Conservation (phyloP, 2,329 filamentous ascomycete genomes). For the Talaromyces sp. region DNA sequence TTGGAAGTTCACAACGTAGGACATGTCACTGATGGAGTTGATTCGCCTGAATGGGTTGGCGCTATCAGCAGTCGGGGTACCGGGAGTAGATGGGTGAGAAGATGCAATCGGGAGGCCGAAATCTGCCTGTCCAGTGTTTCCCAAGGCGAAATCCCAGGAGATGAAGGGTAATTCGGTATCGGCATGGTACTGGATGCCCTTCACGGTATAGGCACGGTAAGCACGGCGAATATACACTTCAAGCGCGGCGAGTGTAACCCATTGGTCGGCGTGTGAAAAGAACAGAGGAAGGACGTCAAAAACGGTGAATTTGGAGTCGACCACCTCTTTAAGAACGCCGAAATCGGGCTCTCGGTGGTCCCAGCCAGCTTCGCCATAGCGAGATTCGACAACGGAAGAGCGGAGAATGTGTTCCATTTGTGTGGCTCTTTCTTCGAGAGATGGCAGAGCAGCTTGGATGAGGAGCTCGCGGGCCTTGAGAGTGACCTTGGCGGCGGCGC, state of each 20-base stretch:
- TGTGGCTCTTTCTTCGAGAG: conserved; percentile 83
- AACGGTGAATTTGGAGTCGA: conserved; percentile 97
- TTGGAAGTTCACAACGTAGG: conserved; percentile 69
- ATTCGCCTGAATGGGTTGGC: conserved; percentile 71
- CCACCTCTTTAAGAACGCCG: conserved; percentile 90
- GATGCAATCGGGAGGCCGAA: conserved; percentile 73
- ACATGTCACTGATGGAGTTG: conserved; percentile 94
- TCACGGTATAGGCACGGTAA: conserved; percentile 91
- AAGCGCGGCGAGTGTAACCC: conserved; percentile 86
- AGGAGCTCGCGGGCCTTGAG: conserved; percentile 95
- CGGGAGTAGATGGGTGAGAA: conserved; percentile 76
- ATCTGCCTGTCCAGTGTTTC: conserved; percentile 88
- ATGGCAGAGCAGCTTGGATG: conserved; percentile 94
- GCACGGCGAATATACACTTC: conserved; percentile 95
- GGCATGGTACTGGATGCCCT: conserved; percentile 80
- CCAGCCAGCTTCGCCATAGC: conserved; percentile 94
- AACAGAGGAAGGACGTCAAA: conserved; percentile 94
- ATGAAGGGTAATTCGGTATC: conserved; percentile 65
- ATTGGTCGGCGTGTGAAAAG: conserved; percentile 89
- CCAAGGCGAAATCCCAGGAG: conserved; percentile 92
- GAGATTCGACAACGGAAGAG: conserved; percentile 91
- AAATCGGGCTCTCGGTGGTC: conserved; percentile 90
- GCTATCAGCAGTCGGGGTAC: conserved; percentile 59
- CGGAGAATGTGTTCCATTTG: conserved; percentile 99
- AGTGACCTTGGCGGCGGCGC: conserved; percentile 84